Evolutionary conservation across 2,329 filamentous ascomycete genomes (phyloP), one percentile per base, ranked within the genome.

Genomic region (Pseudocercospora cruenta): DNA sequence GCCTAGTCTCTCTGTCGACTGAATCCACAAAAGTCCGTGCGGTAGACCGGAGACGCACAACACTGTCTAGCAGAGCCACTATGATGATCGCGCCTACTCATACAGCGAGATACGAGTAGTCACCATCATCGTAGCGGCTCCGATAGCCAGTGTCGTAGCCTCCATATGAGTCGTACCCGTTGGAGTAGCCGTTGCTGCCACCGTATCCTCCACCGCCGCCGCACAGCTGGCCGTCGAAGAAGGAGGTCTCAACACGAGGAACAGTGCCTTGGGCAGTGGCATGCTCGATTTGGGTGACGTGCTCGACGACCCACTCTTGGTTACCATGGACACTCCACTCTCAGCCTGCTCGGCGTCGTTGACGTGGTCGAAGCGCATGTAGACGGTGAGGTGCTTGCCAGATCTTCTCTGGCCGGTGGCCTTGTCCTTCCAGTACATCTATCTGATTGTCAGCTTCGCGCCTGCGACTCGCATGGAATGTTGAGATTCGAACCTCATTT

Each of bases 131-230:
- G 64, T 68, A 66, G 64, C 68, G 60, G 71, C 83, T 81, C 73
- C 83, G 81, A 66, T 78, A 81, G 69, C 80, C 81, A 69, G 81
- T 80, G 71, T 80, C 80, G 75, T 76, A 71, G 59, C 74, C 78
- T 72, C 75, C 77, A 68, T 73, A 70, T 61, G 76, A 67, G 60
- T 69, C 72, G 67, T 75, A 74, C 70, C 74, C 75, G 58, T 85
- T 84, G 63, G 82, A 83, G 75, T 86, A 84, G 70, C 84, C 83
- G 70, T 81, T 66, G 58, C 60, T 65, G 4, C 54, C 54, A 36
- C 26, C 65, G 67, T 69, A 67, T 31, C 70, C 69, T 57, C 71
- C 80, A 71, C 80, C 72, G 62, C 76, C 76, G 65, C 78, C 78
- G 71, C 78, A 75, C 28, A 76, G 68, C 57, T 78, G 76, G n/a